A percentile compares a stretch with the other conserved stretches of the same genome.
These are phyloP conservation scores for Yamadazyma atmosphaerica DNA, from an alignment of 1,139 yeast species.

Conservation along the genomic window DNA sequence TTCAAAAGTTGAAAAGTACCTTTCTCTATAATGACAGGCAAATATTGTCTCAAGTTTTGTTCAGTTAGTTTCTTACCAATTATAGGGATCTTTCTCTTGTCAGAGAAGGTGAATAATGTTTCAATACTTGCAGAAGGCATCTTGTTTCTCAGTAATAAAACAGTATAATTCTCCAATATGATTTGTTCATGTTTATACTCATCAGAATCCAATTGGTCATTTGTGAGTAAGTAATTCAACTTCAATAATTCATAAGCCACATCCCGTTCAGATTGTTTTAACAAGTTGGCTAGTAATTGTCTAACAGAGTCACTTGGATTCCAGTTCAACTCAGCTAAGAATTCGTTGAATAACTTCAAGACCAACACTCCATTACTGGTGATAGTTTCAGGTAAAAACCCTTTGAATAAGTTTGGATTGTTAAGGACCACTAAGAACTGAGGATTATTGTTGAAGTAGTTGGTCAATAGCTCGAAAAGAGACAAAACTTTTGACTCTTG, in stretches of 20 bases:
- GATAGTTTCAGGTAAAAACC: slow-evolving; percentile 3
- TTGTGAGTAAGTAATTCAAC: background rate
- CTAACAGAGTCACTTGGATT: background rate
- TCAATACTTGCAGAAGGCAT: background rate
- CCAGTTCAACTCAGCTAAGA: background rate
- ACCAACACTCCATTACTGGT: background rate
- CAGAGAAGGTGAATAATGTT: background rate
- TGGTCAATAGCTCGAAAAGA: slow-evolving; percentile 39
- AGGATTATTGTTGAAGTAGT: slow-evolving; percentile 23
- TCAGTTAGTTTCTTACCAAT: background rate
- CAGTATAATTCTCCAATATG: background rate
- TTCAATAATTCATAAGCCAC: slow-evolving; percentile 4
- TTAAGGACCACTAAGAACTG: slow-evolving; percentile 6
- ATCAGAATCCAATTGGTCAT: background rate
- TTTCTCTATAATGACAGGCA: background rate
- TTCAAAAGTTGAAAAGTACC: background rate
- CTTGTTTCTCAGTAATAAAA: background rate
- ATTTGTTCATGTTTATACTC: background rate
- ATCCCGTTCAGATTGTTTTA: slow-evolving; percentile 1
- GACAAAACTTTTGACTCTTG: slow-evolving; percentile 6
- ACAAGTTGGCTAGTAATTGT: background rate
- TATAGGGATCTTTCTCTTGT: background rate
- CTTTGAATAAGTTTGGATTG: slow-evolving; percentile 10
- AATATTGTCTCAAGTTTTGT: background rate
- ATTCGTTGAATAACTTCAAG: background rate